Evolutionary conservation across 306 rosid genomes (phyloP), one percentile per base, ranked within the genome.

Genomic region (Lathyrus oleraceus): DNA sequence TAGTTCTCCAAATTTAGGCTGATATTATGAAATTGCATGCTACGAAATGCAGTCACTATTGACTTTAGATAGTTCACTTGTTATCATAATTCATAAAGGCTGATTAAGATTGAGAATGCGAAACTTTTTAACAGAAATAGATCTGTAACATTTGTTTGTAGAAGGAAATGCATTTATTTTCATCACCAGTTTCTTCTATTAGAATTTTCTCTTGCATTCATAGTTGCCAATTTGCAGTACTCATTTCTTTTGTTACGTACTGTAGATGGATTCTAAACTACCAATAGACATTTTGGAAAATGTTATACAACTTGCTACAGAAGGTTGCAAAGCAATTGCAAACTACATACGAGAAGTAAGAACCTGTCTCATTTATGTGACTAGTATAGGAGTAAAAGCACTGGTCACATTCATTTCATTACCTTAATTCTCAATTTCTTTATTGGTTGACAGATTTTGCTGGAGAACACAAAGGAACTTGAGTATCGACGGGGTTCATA

Each of bases 281-380:
- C 85, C 94, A 6, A 80, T 90, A 78, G 98, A 94, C 76, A 80
- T 81, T 61, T 84, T 90, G 72, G 96, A 94, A 82, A 87, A 61
- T 53, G 95, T 94, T 59, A 88, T 90, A 89, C 95, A 90, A 83
- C 88, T 94, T 69, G 90, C 94, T 67, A 84, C 76, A 7, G 94
- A 94, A 78, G 98, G 98, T 70, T 94, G 97, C 91, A 94, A 94
- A 80, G 96, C 96, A 21, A 83, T 93, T 66, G 98, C 97, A 35
- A 91, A 77, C 57, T 86, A 88, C 73, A 76, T 90, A 7, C 73
- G 86, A 72, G 90, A 94, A 69, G 97, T 88, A 83, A 81, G 89
- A 69, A 69, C 17, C 8, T 38, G 16, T 11, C 23, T 64, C 20
- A 5, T 30, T 57, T 21, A 8, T 71, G 67, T 53, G 59, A 57